Percentiles rank a stretch among this genome's conserved stretches.
phyloP scores from a whole-genome alignment of 331 rosid genomes.

The Quercus tomentella region DNA sequence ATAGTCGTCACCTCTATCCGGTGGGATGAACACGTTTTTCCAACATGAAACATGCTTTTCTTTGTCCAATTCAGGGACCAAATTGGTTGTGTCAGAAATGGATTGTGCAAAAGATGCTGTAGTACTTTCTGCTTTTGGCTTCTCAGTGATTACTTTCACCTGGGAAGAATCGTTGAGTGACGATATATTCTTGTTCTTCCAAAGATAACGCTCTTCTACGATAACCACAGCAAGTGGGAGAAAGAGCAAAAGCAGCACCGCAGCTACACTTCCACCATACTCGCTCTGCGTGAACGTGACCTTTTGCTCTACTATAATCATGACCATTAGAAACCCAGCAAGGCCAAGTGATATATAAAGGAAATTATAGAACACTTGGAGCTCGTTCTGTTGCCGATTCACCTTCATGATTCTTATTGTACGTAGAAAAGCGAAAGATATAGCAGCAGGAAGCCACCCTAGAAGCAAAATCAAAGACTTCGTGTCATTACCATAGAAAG shows the following conservation, averaged over 20 bases:
- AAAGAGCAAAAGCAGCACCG: constrained; percentile 40
- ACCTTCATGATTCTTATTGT: constrained; percentile 31
- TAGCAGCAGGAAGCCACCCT: constrained; percentile 62
- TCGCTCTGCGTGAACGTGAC: constrained; percentile 26
- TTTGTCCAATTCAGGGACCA: neutral
- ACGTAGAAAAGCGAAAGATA: constrained; percentile 34
- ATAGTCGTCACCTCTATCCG: constrained; percentile 45
- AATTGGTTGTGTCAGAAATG: no score
- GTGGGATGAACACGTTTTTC: constrained; percentile 21
- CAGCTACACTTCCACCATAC: constrained; percentile 27
- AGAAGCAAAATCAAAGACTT: constrained; percentile 57
- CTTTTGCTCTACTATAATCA: constrained; percentile 35
- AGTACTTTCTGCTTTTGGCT: neutral
- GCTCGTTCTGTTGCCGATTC: constrained; percentile 29
- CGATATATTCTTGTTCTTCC: constrained; percentile 15
- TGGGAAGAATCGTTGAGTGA: neutral
- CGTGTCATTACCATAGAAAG: constrained; percentile 53
- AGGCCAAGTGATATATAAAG: constrained; percentile 47
- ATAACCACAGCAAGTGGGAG: constrained; percentile 46
- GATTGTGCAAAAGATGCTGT: neutral
- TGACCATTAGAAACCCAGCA: constrained; percentile 48
- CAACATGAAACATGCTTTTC: constrained; percentile 18
- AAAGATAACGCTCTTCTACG: constrained; percentile 36
- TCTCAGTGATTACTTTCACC: neutral
- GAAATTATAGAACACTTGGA: constrained; percentile 48